Evolutionary conservation across 2,329 filamentous ascomycete species (phyloP).

Genomic region (Cytospora leucostoma): DNA sequence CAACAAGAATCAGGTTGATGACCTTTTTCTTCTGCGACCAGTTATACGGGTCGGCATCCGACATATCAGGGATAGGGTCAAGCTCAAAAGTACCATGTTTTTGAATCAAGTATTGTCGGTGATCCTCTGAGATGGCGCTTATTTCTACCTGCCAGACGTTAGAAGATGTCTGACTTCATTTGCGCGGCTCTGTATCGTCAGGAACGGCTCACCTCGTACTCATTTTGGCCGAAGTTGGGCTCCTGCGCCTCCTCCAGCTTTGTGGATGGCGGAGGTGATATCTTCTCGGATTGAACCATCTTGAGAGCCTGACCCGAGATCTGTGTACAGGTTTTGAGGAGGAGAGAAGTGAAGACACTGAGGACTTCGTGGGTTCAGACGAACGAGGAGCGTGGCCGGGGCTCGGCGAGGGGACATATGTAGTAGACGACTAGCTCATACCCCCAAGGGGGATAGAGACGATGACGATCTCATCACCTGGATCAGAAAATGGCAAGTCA

Average conservation of each 20-base stretch:
- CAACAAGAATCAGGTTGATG: conserved; percentile 53
- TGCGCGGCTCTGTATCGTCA: no score
- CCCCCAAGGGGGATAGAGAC: background rate
- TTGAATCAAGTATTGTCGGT: conserved; percentile 51
- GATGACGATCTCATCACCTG: background rate
- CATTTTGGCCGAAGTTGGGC: conserved; percentile 3
- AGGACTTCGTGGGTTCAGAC: background rate
- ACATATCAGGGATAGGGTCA: conserved; percentile 52
- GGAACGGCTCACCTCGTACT: conserved; percentile 10
- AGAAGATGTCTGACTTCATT: background rate
- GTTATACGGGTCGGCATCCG: conserved; percentile 56
- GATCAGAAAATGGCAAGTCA: background rate
- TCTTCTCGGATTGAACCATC: conserved; percentile 21
- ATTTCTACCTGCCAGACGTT: conserved; percentile 12
- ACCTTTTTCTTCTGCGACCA: conserved; percentile 58
- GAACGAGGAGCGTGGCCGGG: no score
- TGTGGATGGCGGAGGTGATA: conserved; percentile 11
- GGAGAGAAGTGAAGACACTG: background rate
- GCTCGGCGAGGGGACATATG: no score
- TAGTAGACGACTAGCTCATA: background rate
- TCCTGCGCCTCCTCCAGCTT: conserved; percentile 22
- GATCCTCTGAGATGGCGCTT: conserved; percentile 42
- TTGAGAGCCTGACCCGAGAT: background rate
- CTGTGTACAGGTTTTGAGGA: background rate
- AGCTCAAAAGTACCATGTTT: conserved; percentile 57